Base-by-base conservation (phyloP, 805 yeast species). In the Candida chauliodis region DNA sequence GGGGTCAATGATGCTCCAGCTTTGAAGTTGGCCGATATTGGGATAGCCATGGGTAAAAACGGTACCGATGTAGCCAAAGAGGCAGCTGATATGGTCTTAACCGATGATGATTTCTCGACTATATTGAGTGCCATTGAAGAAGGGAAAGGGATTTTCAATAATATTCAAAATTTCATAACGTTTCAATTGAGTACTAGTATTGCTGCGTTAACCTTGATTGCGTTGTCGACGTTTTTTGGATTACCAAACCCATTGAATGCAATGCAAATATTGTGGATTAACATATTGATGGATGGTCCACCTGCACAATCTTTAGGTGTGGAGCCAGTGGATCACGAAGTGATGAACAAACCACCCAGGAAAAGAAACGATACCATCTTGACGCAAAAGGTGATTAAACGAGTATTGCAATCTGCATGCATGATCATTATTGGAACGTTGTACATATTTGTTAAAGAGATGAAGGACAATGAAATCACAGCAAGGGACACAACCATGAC, bases 1-100 rank as follows among this genome's bases (percentile, higher is more conserved):
- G 98, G 98, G 64, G 96, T 91, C 10, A 90, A 90, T 59, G 98
- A 90, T 69, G 98, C 98, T 0, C 98, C 98, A n/a, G 97, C 98
- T 4, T 73, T 91, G 51, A 90, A 91, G 58, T 72, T 90, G 50
- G 97, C 98, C 2, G 96, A 90, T 63, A 90, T 90, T 50, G 98
- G 98, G 53, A 87, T 91, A 50, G 82, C 95, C 10, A 89, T 90
- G 93, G 93, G 89, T 43, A 78, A 78, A 50, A 82, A 84, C 68
- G 99, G 99, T 43, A 93, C 98, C 0, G 99, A 91, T 61, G 99
- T 91, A 28, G 99, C 99, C 34, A 91, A 91, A 55, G 99, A 91
- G 61, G 98, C 98, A 2, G 86, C 96, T 2, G 99, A 91, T 61
- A 91, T 91, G 98, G 91, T 91, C 38, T 73, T 91, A 46, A 91